Evolutionary conservation across 140 eudicot species (phyloP).

Genomic region (Erigeron philadelphicus): DNA sequence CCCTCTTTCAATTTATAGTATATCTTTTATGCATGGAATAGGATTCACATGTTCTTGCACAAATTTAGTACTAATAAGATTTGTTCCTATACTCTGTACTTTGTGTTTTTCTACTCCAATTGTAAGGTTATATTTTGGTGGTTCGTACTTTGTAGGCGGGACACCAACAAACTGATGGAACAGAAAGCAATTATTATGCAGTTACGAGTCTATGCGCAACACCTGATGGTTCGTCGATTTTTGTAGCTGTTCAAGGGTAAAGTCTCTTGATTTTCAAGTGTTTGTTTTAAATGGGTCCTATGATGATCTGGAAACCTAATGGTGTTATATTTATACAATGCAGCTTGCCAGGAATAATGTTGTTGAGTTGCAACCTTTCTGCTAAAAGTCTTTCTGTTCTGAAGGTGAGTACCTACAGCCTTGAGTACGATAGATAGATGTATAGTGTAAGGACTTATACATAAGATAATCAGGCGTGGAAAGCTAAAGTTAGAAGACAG

Average conservation of each 20-base stretch:
- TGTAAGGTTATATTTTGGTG: constrained; percentile 7
- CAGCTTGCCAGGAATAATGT: constrained; percentile 78
- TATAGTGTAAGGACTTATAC: neutral
- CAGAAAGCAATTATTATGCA: constrained; percentile 41
- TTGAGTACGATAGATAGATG: neutral
- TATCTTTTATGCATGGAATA: neutral
- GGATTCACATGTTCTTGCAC: neutral
- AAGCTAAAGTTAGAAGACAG: no score
- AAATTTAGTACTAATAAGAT: neutral
- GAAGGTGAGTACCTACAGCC: constrained; percentile 39
- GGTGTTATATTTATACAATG: constrained; percentile 10
- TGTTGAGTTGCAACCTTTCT: constrained; percentile 58
- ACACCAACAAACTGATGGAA: constrained; percentile 34
- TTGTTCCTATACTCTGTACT: neutral
- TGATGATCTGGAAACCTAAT: constrained; percentile 16
- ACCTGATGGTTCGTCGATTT: constrained; percentile 61
- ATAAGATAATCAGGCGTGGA: neutral
- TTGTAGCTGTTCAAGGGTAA: constrained; percentile 81
- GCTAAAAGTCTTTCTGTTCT: constrained; percentile 47
- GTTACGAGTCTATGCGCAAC: constrained; percentile 65
- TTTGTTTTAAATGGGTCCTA: neutral
- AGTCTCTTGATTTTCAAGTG: constrained; percentile 10
- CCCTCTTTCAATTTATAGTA: neutral
- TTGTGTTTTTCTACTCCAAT: neutral
- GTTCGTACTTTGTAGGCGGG: constrained; percentile 56